Evolutionary conservation across 2,329 filamentous ascomycete species (phyloP), one percentile per base, ranked within the genome.

Genomic region (Cryphonectria parasitica): DNA sequence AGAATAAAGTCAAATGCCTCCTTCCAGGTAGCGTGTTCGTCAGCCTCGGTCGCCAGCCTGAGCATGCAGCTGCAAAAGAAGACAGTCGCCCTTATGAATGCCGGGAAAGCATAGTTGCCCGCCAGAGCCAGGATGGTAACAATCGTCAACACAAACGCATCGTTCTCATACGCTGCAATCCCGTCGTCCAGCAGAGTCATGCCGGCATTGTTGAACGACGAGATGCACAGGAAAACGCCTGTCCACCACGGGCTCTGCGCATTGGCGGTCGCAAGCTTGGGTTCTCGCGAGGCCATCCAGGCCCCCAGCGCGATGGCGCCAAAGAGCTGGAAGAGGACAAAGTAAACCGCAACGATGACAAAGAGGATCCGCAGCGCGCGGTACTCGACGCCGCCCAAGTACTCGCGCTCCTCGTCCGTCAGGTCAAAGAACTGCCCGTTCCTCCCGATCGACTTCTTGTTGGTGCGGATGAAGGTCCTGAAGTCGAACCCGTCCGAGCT

Each of bases 301-400:
- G 87, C 88, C 13, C 87, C 90, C 13, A 91, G 80, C 1, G 85
- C 85, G n/a, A 91, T 75, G 72, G 82, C 84, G 1, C 87, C 87
- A 4, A 91, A 77, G 2, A 90, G 69, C 75, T 91, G 89, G 83
- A 87, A 91, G 5, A 85, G 76, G 36, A 84, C 76, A 36, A 86
- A 90, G 76, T 92, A 92, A 7, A 87, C 72, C 0, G 88, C 88
- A 7, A 92, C 88, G 28, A 90, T 76, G 74, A 87, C 82, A 2
- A 87, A 83, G 1, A 92, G 81, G 6, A 91, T 78, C 64, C 84
- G 84, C 28, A 92, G 82, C 22, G 90, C 89, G 58, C 87, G 84
- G 75, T 91, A 91, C 77, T 92, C 90, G 69, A 85, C 87, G 0
- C 89, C 88, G 36, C 90, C 89, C 0, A 91, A 81, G 39, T 84